Evolutionary conservation across 2,329 filamentous ascomycete genomes (phyloP).

Genomic region (Myriangium duriaei): DNA sequence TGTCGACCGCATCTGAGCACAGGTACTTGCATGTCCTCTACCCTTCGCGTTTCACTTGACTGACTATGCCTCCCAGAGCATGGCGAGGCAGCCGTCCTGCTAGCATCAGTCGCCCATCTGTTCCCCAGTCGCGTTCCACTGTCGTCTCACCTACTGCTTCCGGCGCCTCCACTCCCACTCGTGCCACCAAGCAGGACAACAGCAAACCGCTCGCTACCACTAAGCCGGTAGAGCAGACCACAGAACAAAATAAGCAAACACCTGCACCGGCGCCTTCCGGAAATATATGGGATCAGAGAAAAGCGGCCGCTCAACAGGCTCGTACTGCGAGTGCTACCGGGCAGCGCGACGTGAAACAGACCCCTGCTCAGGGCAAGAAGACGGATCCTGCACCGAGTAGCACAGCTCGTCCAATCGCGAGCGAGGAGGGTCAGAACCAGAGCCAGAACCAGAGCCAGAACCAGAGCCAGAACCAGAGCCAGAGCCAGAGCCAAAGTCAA

Average conservation of each 20-base stretch:
- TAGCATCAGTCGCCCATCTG: constrained; percentile 3
- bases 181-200: constrained; percentile 1
- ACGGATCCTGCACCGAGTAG: no score
- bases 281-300: constrained; percentile 6
- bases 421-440: no score
- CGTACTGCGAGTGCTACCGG: neutral
- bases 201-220: constrained; percentile 7
- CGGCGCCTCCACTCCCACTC: constrained; percentile 3
- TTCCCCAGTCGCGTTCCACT: constrained; percentile 1
- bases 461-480: neutral
- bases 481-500: neutral
- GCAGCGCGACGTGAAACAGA: neutral
- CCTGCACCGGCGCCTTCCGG: constrained; percentile 4
- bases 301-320: constrained; percentile 4
- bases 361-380: neutral
- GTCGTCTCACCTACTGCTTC: constrained; percentile 2
- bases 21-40: constrained; percentile 1
- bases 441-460: no score
- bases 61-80: neutral
- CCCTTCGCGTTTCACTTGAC: neutral
- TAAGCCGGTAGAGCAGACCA: constrained; percentile 4
- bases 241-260: neutral
- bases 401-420: no score
- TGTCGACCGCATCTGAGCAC: constrained; percentile 9
- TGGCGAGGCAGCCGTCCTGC: constrained; percentile 7